Percentiles rank a stretch among this genome's conserved stretches.
Evolutionary conservation across 371 early-diverging fungal species (phyloP).

Genomic region (Syncephalastrum racemosum): DNA sequence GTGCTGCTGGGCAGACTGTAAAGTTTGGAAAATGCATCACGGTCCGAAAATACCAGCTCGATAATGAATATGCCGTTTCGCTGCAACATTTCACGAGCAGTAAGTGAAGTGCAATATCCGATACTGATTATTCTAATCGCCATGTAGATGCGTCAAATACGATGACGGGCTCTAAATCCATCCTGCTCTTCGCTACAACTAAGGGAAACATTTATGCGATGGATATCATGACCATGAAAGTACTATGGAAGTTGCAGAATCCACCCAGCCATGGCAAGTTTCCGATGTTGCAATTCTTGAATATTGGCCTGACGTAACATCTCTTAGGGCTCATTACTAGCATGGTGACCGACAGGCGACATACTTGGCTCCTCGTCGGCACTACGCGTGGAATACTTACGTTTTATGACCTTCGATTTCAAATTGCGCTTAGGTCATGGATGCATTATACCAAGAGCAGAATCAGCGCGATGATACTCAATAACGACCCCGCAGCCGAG

Average conservation of each 20-base stretch:
- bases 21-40: slow-evolving; percentile 65
- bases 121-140: neutral
- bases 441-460: slow-evolving; percentile 73
- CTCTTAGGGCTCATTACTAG: slow-evolving; percentile 66
- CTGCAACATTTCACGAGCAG: slow-evolving; percentile 77
- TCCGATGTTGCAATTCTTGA: neutral
- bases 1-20: slow-evolving; percentile 40
- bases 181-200: slow-evolving; percentile 78
- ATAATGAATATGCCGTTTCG: slow-evolving; percentile 66
- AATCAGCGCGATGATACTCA: slow-evolving; percentile 64
- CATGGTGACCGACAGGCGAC: slow-evolving; percentile 65
- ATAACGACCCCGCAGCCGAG: slow-evolving; percentile 45
- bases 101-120: slow-evolving; percentile 22
- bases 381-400: slow-evolving; percentile 81
- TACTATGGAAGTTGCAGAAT: slow-evolving; percentile 65
- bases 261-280: slow-evolving; percentile 53
- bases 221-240: slow-evolving; percentile 73
- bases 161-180: slow-evolving; percentile 67
- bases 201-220: slow-evolving; percentile 75
- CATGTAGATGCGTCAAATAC: slow-evolving; percentile 38
- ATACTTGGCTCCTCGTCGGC: slow-evolving; percentile 76
- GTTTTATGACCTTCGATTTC: slow-evolving; percentile 86
- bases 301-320: neutral
- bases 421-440: slow-evolving; percentile 75
- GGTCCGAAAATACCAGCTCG: slow-evolving; percentile 54